A percentile compares a stretch with the other conserved stretches of the same genome.
These are phyloP conservation scores for Penicillium daleae DNA, from an alignment of 495 filamentous ascomycete genomes.

Conservation along the genomic window DNA sequence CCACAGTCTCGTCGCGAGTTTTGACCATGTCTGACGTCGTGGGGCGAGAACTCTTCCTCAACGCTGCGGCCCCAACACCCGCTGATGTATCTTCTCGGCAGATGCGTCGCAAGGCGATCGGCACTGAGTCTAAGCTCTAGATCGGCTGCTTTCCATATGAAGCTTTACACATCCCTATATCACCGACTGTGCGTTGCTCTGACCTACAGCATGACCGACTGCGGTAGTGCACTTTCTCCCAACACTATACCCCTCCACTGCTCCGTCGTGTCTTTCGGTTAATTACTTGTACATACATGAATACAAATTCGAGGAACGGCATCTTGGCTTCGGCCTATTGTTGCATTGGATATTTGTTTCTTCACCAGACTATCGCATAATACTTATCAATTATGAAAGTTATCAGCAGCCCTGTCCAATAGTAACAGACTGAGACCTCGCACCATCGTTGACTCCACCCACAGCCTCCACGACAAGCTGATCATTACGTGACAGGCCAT, in stretches of 20 bases:
- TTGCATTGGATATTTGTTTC: neutral
- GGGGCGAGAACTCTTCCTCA: conserved; percentile 53
- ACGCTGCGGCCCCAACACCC: conserved; percentile 35
- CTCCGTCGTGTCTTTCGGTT: neutral
- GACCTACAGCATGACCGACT: neutral
- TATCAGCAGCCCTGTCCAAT: conserved; percentile 20
- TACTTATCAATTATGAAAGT: neutral
- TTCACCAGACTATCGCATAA: neutral
- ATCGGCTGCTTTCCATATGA: neutral
- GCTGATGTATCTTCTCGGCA: conserved; percentile 42
- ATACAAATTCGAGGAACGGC: neutral
- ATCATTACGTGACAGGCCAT: conserved; percentile 12
- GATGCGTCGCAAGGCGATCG: conserved; percentile 44
- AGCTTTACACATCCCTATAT: neutral
- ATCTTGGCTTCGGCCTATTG: neutral
- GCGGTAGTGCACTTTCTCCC: neutral
- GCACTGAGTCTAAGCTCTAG: conserved; percentile 42
- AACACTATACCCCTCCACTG: conserved; percentile 6
- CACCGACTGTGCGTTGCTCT: neutral
- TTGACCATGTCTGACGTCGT: conserved; percentile 70
- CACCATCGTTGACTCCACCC: conserved; percentile 23
- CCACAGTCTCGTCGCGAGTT: conserved; percentile 85
- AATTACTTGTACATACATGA: conserved; percentile 5
- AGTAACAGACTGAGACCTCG: conserved; percentile 13
- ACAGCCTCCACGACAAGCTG: conserved; percentile 23